Conservation (phyloP, 805 yeast species). For the Yamadazyma philogaea region DNA sequence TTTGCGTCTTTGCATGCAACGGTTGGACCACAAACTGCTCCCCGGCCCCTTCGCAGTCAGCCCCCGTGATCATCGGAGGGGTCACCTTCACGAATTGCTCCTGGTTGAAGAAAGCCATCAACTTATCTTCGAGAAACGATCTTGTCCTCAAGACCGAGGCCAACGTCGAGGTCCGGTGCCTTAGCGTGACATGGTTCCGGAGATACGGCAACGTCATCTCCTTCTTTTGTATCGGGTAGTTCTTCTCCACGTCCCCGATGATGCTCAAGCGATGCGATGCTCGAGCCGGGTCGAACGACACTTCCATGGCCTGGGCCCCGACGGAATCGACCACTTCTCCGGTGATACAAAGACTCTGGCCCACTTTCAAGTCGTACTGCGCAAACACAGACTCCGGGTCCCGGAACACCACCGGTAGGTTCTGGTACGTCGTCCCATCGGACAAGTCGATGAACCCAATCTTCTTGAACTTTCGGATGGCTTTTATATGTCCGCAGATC, state of each 20-base stretch:
- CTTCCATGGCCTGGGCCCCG: conserved; percentile 33
- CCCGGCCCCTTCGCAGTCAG: conserved; percentile 98
- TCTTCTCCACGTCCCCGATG: conserved; percentile 58
- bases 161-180: conserved; percentile 69
- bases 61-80: conserved; percentile 83
- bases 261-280: conserved; percentile 37
- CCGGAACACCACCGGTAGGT: conserved; percentile 48
- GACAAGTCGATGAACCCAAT: conserved; percentile 74
- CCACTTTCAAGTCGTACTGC: conserved; percentile 44
- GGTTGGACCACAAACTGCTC: conserved; percentile 68
- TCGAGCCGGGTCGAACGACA: conserved; percentile 23
- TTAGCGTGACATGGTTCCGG: conserved; percentile 68
- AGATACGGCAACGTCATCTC: conserved; percentile 61
- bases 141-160: conserved; percentile 70
- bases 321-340: conserved; percentile 34
- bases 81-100: conserved; percentile 65
- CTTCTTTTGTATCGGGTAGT: conserved; percentile 84
- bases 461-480: conserved; percentile 70
- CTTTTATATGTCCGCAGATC: conserved; percentile 64
- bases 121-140: conserved; percentile 55
- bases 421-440: conserved; percentile 67
- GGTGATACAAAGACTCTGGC: conserved; percentile 33
- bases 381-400: conserved; percentile 21
- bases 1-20: conserved; percentile 4
- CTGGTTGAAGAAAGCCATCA: conserved; percentile 53